Percentiles rank a stretch among this genome's conserved stretches.
These are phyloP conservation scores for Brasenia schreberi DNA, from an alignment of 164 flowering plant genomes.

Conservation along the genomic window DNA sequence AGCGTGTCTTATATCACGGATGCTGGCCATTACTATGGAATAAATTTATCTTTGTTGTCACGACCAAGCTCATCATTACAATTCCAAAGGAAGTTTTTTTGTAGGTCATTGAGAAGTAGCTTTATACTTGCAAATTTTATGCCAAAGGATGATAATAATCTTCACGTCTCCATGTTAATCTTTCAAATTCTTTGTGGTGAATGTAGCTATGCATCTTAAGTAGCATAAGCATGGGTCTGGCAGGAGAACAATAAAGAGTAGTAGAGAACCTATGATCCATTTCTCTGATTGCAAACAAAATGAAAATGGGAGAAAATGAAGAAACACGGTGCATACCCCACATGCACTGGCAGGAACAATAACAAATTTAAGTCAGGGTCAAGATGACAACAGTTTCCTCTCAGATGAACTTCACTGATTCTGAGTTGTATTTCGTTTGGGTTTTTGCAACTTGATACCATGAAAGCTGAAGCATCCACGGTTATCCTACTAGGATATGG, in stretches of 20 bases:
- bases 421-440: not conserved
- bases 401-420: not conserved
- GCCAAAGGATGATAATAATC: not conserved
- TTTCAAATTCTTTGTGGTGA: not conserved
- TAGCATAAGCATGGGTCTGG: no score
- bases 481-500: conserved; percentile 50
- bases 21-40: not conserved
- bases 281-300: not conserved
- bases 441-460: conserved; percentile 29
- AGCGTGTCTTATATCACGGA: not conserved
- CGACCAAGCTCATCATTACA: not conserved
- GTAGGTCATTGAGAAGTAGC: not conserved
- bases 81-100: not conserved
- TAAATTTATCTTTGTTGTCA: not conserved
- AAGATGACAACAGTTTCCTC: not conserved
- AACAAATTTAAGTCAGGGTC: not conserved
- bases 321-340: not conserved
- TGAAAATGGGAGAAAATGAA: not conserved
- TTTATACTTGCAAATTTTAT: no score
- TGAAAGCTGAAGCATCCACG: conserved; percentile 74
- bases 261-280: no score
- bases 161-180: not conserved
- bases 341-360: not conserved
- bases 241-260: not conserved
- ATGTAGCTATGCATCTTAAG: not conserved